phyloP scores from a whole-genome alignment of 352 stramenopile species.

The Phytophthora crassamura region DNA sequence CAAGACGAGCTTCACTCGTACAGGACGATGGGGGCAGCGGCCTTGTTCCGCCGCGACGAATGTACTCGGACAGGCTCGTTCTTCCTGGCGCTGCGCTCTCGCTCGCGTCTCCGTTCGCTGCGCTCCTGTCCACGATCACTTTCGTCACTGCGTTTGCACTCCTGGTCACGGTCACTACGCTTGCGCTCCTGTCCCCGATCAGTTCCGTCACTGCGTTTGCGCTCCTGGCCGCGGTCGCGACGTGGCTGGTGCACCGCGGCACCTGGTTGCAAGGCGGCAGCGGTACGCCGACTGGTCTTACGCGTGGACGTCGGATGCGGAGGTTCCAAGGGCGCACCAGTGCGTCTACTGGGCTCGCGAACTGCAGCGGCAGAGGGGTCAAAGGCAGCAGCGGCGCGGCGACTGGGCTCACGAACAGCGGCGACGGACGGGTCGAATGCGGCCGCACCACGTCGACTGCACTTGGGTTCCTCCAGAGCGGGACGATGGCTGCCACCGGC shows the following conservation, averaged over 20 bases:
- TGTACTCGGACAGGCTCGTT: constrained; percentile 23
- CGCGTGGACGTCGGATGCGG: constrained; percentile 8
- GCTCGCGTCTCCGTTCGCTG: constrained; percentile 21
- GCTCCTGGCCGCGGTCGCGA: constrained; percentile 15
- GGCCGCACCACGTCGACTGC: constrained; percentile 4
- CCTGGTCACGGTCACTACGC: no score
- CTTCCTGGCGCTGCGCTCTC: constrained; percentile 21
- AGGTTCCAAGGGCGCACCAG: constrained; percentile 14
- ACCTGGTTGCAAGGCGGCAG: constrained; percentile 18
- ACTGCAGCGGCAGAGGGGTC: constrained; percentile 16
- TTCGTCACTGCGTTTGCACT: constrained; percentile 16
- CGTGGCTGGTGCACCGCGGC: constrained; percentile 1
- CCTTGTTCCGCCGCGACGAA: constrained; percentile 26
- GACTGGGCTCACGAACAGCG: constrained; percentile 17
- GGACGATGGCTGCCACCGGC: constrained; percentile 20
- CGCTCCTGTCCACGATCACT: background rate
- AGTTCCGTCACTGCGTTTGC: constrained; percentile 13
- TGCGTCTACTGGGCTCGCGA: constrained; percentile 20
- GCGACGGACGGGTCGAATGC: constrained; percentile 15
- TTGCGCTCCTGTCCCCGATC: constrained; percentile 4
- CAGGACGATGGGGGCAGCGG: constrained; percentile 15
- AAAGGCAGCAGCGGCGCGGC: constrained; percentile 20
- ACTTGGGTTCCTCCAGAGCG: constrained; percentile 10
- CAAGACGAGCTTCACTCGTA: constrained; percentile 31
- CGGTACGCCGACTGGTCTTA: constrained; percentile 26